Evolutionary conservation across 169 alveolate genomes (phyloP), one percentile per base, ranked within the genome.

Genomic region (Cryptosporidium meleagridis): DNA sequence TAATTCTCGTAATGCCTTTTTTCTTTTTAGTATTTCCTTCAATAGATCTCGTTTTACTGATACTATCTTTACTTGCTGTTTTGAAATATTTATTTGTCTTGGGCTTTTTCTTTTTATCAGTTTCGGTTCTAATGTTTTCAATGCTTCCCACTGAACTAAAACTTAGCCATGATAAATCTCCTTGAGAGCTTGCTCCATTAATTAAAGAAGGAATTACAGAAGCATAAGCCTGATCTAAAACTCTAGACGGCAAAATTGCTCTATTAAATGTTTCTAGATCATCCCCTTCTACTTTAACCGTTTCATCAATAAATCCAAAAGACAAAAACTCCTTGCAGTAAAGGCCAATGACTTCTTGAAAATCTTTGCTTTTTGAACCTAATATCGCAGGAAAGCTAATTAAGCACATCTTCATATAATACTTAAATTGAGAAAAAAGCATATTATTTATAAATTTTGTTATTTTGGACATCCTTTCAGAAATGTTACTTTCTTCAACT

Each of bases 321-420:
- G 89, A 80, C 14, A 80, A 29, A 31, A 80, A n/a, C 5, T 67
- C 75, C 8, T 59, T 48, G 70, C 89, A 80, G 26, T 41, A 62
- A 1, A 41, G 33, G 6, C 26, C 69, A 31, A 21, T 0, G 18
- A 48, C 4, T n/a, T 26, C 35, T 55, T 26, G 29, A 26, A 23
- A 26, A 16, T 3, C 12, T 55, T 26, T 55, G 37, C 35, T 55
- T n/a, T 55, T 55, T 55, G 67, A 55, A 55, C 67, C 67, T 21
- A 55, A 16, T 55, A 55, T 55, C 26, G 18, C 37, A 9, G 67
- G 67, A n/a, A n/a, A 23, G 12, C 6, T 3, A 55, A 9, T 16
- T 9, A 21, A 16, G 7, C 67, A 55, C 7, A n/a, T 23, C 35
- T 9, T 55, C 67, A 55, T 55, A 26, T 55, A 55, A 26, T n/a